A percentile compares a stretch with the other conserved stretches of the same genome.
These are phyloP conservation scores for Globisporangium canariense DNA, from an alignment of 352 stramenopile species.

Conservation along the genomic window DNA sequence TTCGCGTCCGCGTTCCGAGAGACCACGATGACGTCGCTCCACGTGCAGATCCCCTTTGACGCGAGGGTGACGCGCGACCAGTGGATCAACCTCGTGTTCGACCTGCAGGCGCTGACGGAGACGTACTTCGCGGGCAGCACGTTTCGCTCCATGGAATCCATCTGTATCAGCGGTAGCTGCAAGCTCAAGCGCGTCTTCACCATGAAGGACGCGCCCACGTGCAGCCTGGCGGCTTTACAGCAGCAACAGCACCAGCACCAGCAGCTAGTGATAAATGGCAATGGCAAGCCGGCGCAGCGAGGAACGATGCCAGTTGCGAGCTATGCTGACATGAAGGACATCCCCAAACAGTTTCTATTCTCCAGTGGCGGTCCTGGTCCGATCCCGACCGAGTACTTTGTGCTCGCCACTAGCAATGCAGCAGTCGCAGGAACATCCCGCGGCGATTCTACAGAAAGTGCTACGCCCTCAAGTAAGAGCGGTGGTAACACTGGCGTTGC, in stretches of 20 bases:
- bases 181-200: slow-evolving; percentile 82
- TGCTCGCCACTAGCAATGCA: slow-evolving; percentile 1
- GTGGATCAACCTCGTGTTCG: slow-evolving; percentile 80
- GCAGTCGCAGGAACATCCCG: neutral
- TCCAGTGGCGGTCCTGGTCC: slow-evolving; percentile 19
- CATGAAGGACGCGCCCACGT: slow-evolving; percentile 72
- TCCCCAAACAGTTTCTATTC: slow-evolving; percentile 71
- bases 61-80: slow-evolving; percentile 46
- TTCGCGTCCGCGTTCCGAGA: slow-evolving; percentile 79
- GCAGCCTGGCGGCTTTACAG: slow-evolving; percentile 2
- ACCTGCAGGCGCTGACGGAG: slow-evolving; percentile 63
- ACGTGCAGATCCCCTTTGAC: slow-evolving; percentile 67
- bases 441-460: neutral
- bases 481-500: neutral
- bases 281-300: neutral
- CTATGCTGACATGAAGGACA: slow-evolving; percentile 42
- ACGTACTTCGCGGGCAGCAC: slow-evolving; percentile 44
- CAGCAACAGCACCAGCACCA: neutral
- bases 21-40: slow-evolving; percentile 42
- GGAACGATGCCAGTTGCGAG: slow-evolving; percentile 9
- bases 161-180: slow-evolving; percentile 71
- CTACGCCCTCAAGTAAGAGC: neutral
- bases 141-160: slow-evolving; percentile 75
- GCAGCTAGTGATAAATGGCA: neutral
- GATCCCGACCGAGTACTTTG: slow-evolving; percentile 63